Evolutionary conservation across 2,329 filamentous ascomycete species (phyloP).

Genomic region (Aulographum hederae): DNA sequence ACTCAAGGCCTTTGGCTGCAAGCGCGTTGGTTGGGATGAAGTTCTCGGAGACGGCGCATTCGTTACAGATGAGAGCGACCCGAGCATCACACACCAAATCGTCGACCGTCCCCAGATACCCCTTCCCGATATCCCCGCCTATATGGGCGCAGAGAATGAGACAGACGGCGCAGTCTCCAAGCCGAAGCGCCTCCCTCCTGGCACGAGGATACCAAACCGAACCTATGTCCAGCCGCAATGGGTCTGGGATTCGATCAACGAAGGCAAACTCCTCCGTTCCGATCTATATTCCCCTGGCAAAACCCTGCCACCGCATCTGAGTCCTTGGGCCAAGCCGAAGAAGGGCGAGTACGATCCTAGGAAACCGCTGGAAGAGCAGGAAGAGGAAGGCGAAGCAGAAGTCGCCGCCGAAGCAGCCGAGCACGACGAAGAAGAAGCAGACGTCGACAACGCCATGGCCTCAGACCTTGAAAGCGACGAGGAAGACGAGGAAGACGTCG

Average conservation of each 20-base stretch:
- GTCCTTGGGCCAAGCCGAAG: slow-evolving; percentile 79
- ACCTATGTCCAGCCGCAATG: slow-evolving; percentile 94
- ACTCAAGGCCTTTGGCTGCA: slow-evolving; percentile 85
- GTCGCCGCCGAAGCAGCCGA: slow-evolving; percentile 36
- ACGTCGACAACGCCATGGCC: slow-evolving; percentile 21
- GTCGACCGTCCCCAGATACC: slow-evolving; percentile 69
- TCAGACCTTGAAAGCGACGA: slow-evolving; percentile 30
- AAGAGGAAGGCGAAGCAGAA: slow-evolving; percentile 70
- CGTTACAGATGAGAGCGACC: slow-evolving; percentile 74
- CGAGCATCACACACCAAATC: slow-evolving; percentile 87
- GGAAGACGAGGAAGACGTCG: slow-evolving; percentile 22
- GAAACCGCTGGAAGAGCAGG: slow-evolving; percentile 67
- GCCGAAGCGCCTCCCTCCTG: slow-evolving; percentile 29
- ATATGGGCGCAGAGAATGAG: slow-evolving; percentile 1
- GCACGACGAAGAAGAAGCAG: slow-evolving; percentile 21
- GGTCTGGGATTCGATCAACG: slow-evolving; percentile 95
- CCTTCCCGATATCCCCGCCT: slow-evolving; percentile 18
- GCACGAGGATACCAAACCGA: slow-evolving; percentile 71
- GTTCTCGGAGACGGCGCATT: slow-evolving; percentile 84
- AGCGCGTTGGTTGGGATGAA: slow-evolving; percentile 84
- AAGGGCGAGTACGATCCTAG: slow-evolving; percentile 87
- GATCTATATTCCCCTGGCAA: slow-evolving; percentile 83
- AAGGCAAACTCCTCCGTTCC: slow-evolving; percentile 69
- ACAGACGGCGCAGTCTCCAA: slow-evolving; percentile 25
- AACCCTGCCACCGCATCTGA: slow-evolving; percentile 80